phyloP scores from a whole-genome alignment of 148 eudicot genomes.

The Chenopodium formosanum region DNA sequence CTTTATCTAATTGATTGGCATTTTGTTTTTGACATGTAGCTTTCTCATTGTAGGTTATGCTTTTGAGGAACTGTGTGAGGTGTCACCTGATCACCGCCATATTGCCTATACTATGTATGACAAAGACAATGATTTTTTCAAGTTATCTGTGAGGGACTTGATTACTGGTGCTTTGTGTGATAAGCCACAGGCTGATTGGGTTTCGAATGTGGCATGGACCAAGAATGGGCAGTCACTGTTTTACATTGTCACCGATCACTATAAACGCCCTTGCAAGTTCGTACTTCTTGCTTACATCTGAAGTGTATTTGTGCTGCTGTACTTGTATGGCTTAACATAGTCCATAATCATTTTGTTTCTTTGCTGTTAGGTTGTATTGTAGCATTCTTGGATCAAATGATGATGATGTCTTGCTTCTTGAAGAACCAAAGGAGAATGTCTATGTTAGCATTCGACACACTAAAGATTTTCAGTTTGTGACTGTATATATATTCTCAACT shows the following conservation, averaged over 20 bases:
- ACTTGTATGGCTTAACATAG: not conserved
- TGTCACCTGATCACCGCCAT: constrained; percentile 87
- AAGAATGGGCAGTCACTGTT: constrained; percentile 70
- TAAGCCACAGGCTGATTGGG: constrained; percentile 90
- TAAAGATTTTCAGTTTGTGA: constrained; percentile 68
- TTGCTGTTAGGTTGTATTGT: constrained; percentile 60
- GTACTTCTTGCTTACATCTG: constrained; percentile 12
- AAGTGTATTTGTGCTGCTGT: not conserved
- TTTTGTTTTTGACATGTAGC: constrained; percentile 8
- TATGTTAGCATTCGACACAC: constrained; percentile 71
- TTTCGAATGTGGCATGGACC: constrained; percentile 83
- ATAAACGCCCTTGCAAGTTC: constrained; percentile 79
- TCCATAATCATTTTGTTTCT: constrained; percentile 6
- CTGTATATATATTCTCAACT: constrained; percentile 61
- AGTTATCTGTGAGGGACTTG: constrained; percentile 75
- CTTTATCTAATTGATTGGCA: not conserved
- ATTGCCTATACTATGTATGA: constrained; percentile 96
- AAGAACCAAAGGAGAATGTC: constrained; percentile 72
- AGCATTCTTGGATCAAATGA: constrained; percentile 66
- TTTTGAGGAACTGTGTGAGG: constrained; percentile 86
- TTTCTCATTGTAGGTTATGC: constrained; percentile 60
- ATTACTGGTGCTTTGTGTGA: constrained; percentile 63
- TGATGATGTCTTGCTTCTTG: constrained; percentile 24
- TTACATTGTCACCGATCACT: constrained; percentile 81
- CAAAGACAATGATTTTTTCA: constrained; percentile 86